A percentile compares a stretch with the other conserved stretches of the same genome.
phyloP scores from a whole-genome alignment of 768 basidiomycete species.

The Boletus reticulatus region DNA sequence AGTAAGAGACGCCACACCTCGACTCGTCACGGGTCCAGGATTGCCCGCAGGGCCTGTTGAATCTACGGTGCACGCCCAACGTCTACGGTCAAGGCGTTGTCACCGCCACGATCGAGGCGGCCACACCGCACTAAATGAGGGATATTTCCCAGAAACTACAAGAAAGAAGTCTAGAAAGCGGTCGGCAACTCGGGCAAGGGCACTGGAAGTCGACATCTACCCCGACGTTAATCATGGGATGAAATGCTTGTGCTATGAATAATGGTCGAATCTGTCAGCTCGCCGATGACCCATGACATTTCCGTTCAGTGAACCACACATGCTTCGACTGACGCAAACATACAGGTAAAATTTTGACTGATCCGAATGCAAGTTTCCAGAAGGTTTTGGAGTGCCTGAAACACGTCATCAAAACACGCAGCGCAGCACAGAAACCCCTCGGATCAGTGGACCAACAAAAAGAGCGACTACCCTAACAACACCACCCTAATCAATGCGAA shows the following conservation, averaged over 20 bases:
- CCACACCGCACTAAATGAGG: conserved; percentile 59
- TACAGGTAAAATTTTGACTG: neutral
- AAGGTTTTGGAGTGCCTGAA: conserved; percentile 72
- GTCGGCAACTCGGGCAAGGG: conserved; percentile 45
- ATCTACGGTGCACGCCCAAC: conserved; percentile 6
- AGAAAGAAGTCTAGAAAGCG: conserved; percentile 44
- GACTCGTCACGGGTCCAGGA: too few species aligned
- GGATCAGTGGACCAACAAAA: conserved; percentile 62
- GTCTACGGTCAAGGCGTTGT: conserved; percentile 29
- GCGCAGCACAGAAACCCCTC: conserved; percentile 49
- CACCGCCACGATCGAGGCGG: conserved; percentile 49
- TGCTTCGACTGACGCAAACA: conserved; percentile 21
- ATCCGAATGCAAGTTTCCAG: conserved; percentile 53
- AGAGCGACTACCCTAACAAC: conserved; percentile 62
- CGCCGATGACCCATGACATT: conserved; percentile 50
- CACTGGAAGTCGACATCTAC: too few species aligned
- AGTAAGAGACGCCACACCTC: too few species aligned
- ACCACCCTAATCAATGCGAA: neutral
- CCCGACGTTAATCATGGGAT: conserved; percentile 33
- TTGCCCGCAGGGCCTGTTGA: too few species aligned
- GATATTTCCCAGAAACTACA: conserved; percentile 51
- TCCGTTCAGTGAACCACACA: conserved; percentile 33
- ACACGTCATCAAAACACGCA: conserved; percentile 64
- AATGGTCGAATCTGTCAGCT: conserved; percentile 50
- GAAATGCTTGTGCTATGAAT: conserved; percentile 28